Base-by-base conservation (phyloP, 164 flowering plant species). In the Amborella trichopoda region DNA sequence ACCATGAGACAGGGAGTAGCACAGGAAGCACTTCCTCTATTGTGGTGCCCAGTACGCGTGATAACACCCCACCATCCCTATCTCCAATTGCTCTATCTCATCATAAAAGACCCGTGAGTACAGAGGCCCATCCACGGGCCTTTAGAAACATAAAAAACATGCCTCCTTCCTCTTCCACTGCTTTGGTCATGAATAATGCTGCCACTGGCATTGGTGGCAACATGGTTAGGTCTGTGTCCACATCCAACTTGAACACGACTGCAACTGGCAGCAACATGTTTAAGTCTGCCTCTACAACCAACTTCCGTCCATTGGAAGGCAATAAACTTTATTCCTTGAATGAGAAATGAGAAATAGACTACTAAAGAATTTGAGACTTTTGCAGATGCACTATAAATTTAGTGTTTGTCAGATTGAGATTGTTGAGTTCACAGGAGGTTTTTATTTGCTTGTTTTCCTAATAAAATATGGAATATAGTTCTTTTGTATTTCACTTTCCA, bases 101-200 rank as follows among this genome's bases (percentile, higher is more conserved):
- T 22, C 45, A 14, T 1, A 50, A 58, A 47, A 48, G 48, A 28
- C 42, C 70, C 9, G 40, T 68, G 6, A 60, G 37, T 42, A 76
- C 80, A n/a, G 81, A 73, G 16, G 70, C 54, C 21, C 81, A 80
- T 58, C 93, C 75, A 5, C 70, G 62, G 57, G 86, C 70, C 16
- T 28, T 48, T 25, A 75, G 63, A 58, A 80, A 82, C 64, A 69
- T 77, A 25, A 60, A 70, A 68, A 74, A 76, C 47, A 48, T 52
- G 18, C 75, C 81, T 3, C 69, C 67, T 22, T 58, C 69, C 28
- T 38, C 28, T 16, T 49, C 65, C 11, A 65, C 70, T 28, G 65
- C 74, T 25, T 64, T 60, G 18, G 57, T 65, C 24, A 76, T 65
- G 38, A 59, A 58, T 2, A 44, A 50, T 26, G 60, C 61, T 40